Evolutionary conservation across 768 basidiomycete genomes (phyloP), one percentile per base, ranked within the genome.

Genomic region (Tricholoma terreum): DNA sequence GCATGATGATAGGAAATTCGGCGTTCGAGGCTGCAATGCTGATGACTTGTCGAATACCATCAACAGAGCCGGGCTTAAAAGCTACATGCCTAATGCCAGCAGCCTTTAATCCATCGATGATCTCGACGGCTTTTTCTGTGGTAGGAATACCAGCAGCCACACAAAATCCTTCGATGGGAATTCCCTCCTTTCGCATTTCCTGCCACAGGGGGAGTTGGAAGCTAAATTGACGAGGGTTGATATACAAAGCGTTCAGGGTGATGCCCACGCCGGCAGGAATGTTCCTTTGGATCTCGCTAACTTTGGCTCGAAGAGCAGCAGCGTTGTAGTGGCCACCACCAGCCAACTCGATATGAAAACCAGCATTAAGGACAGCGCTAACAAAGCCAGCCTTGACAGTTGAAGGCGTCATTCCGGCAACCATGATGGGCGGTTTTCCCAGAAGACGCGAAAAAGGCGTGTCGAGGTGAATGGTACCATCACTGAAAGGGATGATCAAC

Each of bases 201-300:
- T 95, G 92, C 97, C 97, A 99, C 12, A 98, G 79, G 15, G 97
- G 97, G 72, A 93, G 85, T 71, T 99, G 96, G 89, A 98, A 98
- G 27, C 84, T 81, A 74, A 97, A 98, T 70, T 98, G 96, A 60
- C 92, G 89, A 58, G 93, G 96, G 73, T 98, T 98, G 82, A 98
- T 98, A 75, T 98, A 98, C 10, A 99, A 84, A 12, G 95, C 78
- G 75, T 99, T 99, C 50, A 98, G 79, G 2, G 96, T 96, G 64
- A 99, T 75, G 51, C 94, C 97, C 56, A 95, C 87, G 49, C 97
- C 97, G 11, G 87, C 79, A 24, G 93, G 89, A 58, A 96, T 86
- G 62, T 84, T 81, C 57, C 80, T 74, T 73, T 93, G 92, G 54
- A 99, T 97, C 67, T 97, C 94, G n/a, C 88, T 79, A 36, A 98